Base-by-base conservation (phyloP, 2,329 filamentous ascomycete genomes). In the Fusarium longipes region DNA sequence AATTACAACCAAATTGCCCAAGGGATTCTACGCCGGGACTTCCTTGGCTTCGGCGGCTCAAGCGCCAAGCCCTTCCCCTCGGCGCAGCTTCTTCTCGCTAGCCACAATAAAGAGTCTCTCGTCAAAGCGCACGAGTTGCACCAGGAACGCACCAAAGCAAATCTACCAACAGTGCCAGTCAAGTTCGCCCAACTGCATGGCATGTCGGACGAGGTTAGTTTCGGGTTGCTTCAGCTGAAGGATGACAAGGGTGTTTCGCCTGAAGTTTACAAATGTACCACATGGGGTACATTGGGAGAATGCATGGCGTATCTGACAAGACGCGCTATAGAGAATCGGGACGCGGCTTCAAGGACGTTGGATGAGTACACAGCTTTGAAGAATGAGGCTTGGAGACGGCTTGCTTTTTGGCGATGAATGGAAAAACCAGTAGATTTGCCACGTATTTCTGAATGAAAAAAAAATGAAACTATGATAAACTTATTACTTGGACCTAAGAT, bases 181-280 rank as follows among this genome's bases (percentile, higher is more conserved):
- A 78, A 70, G 36, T 87, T 84, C 63, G 84, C 82, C 5, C 85
- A 87, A 74, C 77, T 87, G 0, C 82, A 85, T 49, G 85, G 85
- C 25, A 87, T 87, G 85, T 83, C 85, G 5, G 85, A 87, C 57
- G 83, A 86, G 63, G 81, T 87, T 35, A 83, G 80, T 51, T 84
- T 84, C 70, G 76, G 78, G 7, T 76, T 87, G 0, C 76, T 87
- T 11, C 78, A 81, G 35, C 57, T 73, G 25, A 78, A 78, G 62
- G 63, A 69, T 11, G 70, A 70, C 2, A 63, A 59, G 17, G 59
- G 56, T 39, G 47, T 59, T 12, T 62, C 64, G 1, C 76, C 77
- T 0, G 73, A 76, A 18, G 79, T 80, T 3, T 80, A 75, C 67
- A 81, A 81, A 67, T 81, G 78, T 54, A 75, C 76, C 27, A 80